These are phyloP conservation scores for Pseudogymnoascus sp. DNA, from an alignment of 2,329 filamentous ascomycete species.

Conservation along the genomic window DNA sequence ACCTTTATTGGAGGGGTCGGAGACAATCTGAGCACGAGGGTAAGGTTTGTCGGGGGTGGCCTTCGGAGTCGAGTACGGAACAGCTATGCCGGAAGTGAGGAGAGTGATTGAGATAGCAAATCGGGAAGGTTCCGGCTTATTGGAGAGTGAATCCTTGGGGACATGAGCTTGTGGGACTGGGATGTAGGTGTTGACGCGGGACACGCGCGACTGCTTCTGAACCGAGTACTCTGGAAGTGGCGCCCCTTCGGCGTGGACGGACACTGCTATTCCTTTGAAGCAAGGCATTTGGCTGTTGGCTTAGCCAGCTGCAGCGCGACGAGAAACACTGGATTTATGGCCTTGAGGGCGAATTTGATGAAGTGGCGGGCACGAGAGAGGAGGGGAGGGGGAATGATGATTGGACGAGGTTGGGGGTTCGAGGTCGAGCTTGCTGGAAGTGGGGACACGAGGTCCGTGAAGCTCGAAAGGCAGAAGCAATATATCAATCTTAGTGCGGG, in stretches of 20 bases:
- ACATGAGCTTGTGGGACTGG: constrained; percentile 85
- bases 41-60: constrained; percentile 66
- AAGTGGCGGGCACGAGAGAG: not conserved
- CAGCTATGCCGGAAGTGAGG: constrained; percentile 76
- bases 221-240: constrained; percentile 90
- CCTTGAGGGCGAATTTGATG: not conserved
- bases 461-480: constrained; percentile 1
- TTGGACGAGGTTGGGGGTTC: constrained; percentile 3
- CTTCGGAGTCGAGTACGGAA: constrained; percentile 89
- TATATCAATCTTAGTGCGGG: not conserved
- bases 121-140: constrained; percentile 83
- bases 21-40: constrained; percentile 76
- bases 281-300: constrained; percentile 62
- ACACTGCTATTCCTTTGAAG: constrained; percentile 98
- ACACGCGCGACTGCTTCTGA: constrained; percentile 84
- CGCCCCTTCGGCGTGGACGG: constrained; percentile 75
- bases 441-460: not conserved
- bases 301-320: not conserved
- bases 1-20: constrained; percentile 52
- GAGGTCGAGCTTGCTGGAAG: constrained; percentile 4
- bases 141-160: constrained; percentile 50
- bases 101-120: constrained; percentile 98
- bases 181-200: constrained; percentile 94
- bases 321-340: not conserved
- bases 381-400: not conserved